Evolutionary conservation across 257 asterid species (phyloP).

Genomic region (Fraxinus anomala): DNA sequence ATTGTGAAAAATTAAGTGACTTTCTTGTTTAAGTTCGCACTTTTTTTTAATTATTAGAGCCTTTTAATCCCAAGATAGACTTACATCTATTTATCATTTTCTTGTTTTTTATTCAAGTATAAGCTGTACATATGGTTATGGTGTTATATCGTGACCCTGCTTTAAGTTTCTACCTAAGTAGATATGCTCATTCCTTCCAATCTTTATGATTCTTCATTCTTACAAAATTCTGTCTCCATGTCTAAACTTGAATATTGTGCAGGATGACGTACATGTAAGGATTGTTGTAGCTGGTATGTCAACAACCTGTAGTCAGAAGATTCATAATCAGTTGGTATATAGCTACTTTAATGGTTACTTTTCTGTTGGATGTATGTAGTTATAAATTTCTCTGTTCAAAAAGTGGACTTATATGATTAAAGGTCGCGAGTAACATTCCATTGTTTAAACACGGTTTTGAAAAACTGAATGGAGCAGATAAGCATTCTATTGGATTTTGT

Average conservation of each 20-base stretch:
- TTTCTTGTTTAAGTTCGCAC: background rate
- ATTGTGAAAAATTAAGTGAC: constrained; percentile 3
- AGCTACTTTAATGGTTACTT: constrained; percentile 17
- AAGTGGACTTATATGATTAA: no score
- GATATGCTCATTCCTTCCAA: constrained; percentile 13
- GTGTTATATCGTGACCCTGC: constrained; percentile 8
- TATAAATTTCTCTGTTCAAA: no score
- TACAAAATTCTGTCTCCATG: constrained; percentile 16
- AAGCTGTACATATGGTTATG: constrained; percentile 6
- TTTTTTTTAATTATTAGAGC: background rate
- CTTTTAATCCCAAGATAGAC: constrained; percentile 2
- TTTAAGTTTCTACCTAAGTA: constrained; percentile 22
- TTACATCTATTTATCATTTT: constrained; percentile 3
- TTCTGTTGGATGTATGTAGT: constrained; percentile 20
- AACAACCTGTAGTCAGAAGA: constrained; percentile 97
- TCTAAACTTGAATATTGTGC: constrained; percentile 29
- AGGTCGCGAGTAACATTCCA: background rate
- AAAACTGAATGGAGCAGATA: constrained; percentile 19
- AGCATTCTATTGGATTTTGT: constrained; percentile 9
- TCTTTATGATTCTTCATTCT: constrained; percentile 3
- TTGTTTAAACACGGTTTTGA: constrained; percentile 16
- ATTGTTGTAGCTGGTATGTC: constrained; percentile 86
- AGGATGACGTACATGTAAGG: constrained; percentile 84
- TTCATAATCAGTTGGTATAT: constrained; percentile 93
- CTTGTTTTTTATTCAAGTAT: constrained; percentile 11